phyloP scores from a whole-genome alignment of 371 early-diverging fungal species.

The Zopfochytrium polystomum region DNA sequence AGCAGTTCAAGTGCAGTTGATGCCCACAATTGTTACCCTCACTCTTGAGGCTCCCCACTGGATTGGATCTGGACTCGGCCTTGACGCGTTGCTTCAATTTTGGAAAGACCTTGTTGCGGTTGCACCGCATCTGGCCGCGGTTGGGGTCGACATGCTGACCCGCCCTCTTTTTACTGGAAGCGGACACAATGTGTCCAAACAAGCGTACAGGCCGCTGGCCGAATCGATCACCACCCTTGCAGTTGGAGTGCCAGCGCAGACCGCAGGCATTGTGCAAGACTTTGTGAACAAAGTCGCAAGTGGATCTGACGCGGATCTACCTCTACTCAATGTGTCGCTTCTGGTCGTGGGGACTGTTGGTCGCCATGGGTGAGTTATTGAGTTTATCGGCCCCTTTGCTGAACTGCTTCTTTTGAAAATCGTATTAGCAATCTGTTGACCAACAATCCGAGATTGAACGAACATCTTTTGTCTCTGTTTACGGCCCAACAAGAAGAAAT shows the following conservation, averaged over 20 bases:
- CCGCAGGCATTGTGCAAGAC: constrained; percentile 17
- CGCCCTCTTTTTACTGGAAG: no score
- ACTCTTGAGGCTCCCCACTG: constrained; percentile 38
- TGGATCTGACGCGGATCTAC: constrained; percentile 46
- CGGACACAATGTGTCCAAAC: no score
- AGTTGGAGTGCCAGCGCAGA: constrained; percentile 53
- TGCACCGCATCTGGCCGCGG: no score
- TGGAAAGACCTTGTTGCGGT: constrained; percentile 34
- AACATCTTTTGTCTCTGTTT: constrained; percentile 60
- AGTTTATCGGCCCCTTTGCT: constrained; percentile 5
- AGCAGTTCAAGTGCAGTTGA: constrained; percentile 13
- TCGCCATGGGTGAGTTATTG: constrained; percentile 55
- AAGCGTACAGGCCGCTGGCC: constrained; percentile 70
- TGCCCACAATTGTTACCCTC: constrained; percentile 15
- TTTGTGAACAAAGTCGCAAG: constrained; percentile 30
- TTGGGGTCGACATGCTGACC: no score
- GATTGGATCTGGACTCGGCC: constrained; percentile 39
- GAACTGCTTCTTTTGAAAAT: neutral
- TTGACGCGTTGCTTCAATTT: constrained; percentile 37
- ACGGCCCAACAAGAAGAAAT: constrained; percentile 74
- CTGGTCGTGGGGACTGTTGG: constrained; percentile 79
- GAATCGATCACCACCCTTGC: constrained; percentile 71
- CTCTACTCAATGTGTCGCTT: constrained; percentile 60
- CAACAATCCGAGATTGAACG: constrained; percentile 50
- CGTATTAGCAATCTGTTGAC: constrained; percentile 52